Conservation (phyloP, 352 stramenopile genomes). For the Phytophthora idaei region DNA sequence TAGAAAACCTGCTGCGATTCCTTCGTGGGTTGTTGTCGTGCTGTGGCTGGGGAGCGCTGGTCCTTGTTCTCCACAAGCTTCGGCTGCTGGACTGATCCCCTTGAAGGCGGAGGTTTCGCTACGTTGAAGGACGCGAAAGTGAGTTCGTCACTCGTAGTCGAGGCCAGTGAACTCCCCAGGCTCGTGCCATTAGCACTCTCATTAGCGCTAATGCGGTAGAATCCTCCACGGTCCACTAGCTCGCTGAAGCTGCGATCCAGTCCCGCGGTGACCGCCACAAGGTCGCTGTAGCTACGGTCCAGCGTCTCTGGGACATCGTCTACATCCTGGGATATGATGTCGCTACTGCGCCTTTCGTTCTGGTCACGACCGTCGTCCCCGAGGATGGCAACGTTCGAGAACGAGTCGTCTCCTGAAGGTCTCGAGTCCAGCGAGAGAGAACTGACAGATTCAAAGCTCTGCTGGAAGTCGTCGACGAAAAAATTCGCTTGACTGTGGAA, state of each 20-base stretch:
- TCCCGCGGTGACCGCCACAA: slow-evolving; percentile 13
- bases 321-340: slow-evolving; percentile 16
- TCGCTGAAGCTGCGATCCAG: slow-evolving; percentile 31
- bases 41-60: neutral
- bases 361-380: slow-evolving; percentile 28
- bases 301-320: slow-evolving; percentile 5
- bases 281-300: slow-evolving; percentile 36
- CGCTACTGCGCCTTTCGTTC: slow-evolving; percentile 31
- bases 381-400: slow-evolving; percentile 38
- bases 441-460: slow-evolving; percentile 27
- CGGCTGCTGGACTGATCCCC: neutral
- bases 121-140: slow-evolving; percentile 40
- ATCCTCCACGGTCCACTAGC: slow-evolving; percentile 14
- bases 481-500: slow-evolving; percentile 34
- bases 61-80: neutral
- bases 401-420: slow-evolving; percentile 35
- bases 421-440: slow-evolving; percentile 24
- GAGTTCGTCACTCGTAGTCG: slow-evolving; percentile 27
- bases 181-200: slow-evolving; percentile 8
- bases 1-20: slow-evolving; percentile 14
- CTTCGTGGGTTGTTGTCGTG: neutral
- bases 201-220: slow-evolving; percentile 14
- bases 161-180: slow-evolving; percentile 18
- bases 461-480: slow-evolving; percentile 41
- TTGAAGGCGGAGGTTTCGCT: slow-evolving; percentile 5